Base-by-base conservation (phyloP, 2,329 filamentous ascomycete genomes). In the Neurospora sp. region DNA sequence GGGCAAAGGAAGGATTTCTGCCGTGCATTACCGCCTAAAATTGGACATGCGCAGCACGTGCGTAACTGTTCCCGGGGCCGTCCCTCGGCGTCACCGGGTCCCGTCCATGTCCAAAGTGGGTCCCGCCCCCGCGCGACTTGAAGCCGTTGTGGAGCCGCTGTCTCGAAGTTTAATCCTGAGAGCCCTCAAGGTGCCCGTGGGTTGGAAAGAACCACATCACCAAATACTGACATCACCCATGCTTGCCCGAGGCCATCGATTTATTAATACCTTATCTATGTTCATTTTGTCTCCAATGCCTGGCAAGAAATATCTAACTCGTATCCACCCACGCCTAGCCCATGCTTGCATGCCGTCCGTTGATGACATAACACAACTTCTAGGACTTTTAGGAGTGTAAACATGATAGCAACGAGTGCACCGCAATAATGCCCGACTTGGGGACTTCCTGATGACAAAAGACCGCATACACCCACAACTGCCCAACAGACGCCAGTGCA, bases 1-100 rank as follows among this genome's bases (percentile, higher is more conserved):
- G 69, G 71, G 12, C 23, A n/a, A 33, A 8, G 23, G 72, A 75
- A 78, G 76, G 75, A 77, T 80, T 83, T 83, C 77, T 83, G 81
- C 82, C 81, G 17, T 0, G 0, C 0, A 8, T 72, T 69, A 82
- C 81, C 81, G 81, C 81, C 74, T 28, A 46, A 46, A 28, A 11
- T 71, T 41, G n/a, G 12, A 23, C 43, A 52, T 23, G 19, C 8
- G 28, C 23, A 57, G 23, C 23, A 33, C 28, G 36, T 36, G 12
- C 28, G 8, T 17, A 33, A 62, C 52, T 15, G 52, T 28, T 10
- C 6, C 52, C 8, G 52, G 15, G 28, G 28, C 52, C 52, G 52
- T 62, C 23, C 52, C 52, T 62, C 52, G 52, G 46, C 46, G 46
- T n/a, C 41, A 33, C 33, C 33, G 33, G 40, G 28, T 28, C 28